Percentiles rank a stretch among this genome's conserved stretches.
phyloP scores from a whole-genome alignment of 2,329 filamentous ascomycete species.

The Diaporthe helianthi region DNA sequence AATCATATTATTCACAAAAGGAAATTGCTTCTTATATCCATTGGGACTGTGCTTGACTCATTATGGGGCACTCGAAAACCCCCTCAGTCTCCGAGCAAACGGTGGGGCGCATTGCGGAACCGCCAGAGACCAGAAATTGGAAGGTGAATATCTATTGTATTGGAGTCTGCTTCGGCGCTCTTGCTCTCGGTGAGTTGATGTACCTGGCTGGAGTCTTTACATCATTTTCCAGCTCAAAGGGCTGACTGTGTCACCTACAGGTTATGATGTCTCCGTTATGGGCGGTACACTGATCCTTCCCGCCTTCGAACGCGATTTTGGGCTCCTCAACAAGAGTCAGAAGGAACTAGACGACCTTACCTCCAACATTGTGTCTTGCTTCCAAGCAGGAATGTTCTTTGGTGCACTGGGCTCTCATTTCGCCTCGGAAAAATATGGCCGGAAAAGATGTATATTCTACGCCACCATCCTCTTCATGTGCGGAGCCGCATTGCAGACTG shows the following conservation, averaged over 20 bases:
- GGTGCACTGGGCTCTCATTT: constrained; percentile 20
- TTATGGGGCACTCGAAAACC: constrained; percentile 6
- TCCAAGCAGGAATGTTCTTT: constrained; percentile 33
- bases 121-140: constrained; percentile 7
- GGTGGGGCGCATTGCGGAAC: not conserved
- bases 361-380: constrained; percentile 44
- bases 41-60: too few species aligned
- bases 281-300: constrained; percentile 16
- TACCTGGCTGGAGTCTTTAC: not conserved
- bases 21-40: not conserved
- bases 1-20: not conserved
- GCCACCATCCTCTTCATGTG: constrained; percentile 27
- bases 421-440: constrained; percentile 60
- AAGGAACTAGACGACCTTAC: constrained; percentile 9
- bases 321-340: not conserved
- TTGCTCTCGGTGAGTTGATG: not conserved
- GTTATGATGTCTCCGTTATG: constrained; percentile 19
- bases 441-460: constrained; percentile 39
- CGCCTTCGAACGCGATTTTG: constrained; percentile 12
- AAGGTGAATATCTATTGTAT: constrained; percentile 16
- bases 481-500: constrained; percentile 29
- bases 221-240: too few species aligned
- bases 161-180: constrained; percentile 12
- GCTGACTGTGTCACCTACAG: not conserved
- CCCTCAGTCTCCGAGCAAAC: constrained; percentile 1